phyloP scores from a whole-genome alignment of 2,329 filamentous ascomycete genomes.

The Eurotiales sp. region DNA sequence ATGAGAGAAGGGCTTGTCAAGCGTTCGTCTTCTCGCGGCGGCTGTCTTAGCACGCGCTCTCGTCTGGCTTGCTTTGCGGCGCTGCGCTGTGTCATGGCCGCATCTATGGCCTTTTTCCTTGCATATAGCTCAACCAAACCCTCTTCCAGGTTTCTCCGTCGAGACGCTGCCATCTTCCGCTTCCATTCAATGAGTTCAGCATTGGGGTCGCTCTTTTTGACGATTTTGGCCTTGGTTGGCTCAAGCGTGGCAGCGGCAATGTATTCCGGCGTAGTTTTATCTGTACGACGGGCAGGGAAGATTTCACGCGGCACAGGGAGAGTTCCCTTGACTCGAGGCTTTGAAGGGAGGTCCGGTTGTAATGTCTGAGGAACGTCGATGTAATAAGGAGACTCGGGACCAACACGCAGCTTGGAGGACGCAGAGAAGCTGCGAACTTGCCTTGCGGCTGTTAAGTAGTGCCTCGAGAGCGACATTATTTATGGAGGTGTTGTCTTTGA shows the following conservation, averaged over 20 bases:
- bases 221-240: slow-evolving; percentile 39
- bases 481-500: too few species aligned
- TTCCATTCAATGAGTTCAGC: slow-evolving; percentile 62
- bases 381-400: slow-evolving; percentile 81
- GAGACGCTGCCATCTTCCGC: slow-evolving; percentile 64
- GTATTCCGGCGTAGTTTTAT: slow-evolving; percentile 62
- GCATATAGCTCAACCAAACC: slow-evolving; percentile 67
- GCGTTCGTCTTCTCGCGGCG: slow-evolving; percentile 70
- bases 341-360: slow-evolving; percentile 60
- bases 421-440: slow-evolving; percentile 40
- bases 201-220: slow-evolving; percentile 36
- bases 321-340: slow-evolving; percentile 63
- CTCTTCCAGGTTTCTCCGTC: slow-evolving; percentile 67
- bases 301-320: slow-evolving; percentile 79
- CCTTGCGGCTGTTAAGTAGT: slow-evolving; percentile 32
- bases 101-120: slow-evolving; percentile 54
- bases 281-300: slow-evolving; percentile 60
- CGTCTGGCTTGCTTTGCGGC: slow-evolving; percentile 48
- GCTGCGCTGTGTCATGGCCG: slow-evolving; percentile 39
- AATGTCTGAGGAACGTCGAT: slow-evolving; percentile 74
- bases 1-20: slow-evolving; percentile 68
- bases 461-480: slow-evolving; percentile 36
- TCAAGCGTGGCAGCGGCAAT: slow-evolving; percentile 56
- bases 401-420: slow-evolving; percentile 33
- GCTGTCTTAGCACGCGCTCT: slow-evolving; percentile 54